Percentiles rank a stretch among this genome's conserved stretches.
Conservation (phyloP, 2,329 filamentous ascomycete genomes). For the Cladorrhinum sp. region DNA sequence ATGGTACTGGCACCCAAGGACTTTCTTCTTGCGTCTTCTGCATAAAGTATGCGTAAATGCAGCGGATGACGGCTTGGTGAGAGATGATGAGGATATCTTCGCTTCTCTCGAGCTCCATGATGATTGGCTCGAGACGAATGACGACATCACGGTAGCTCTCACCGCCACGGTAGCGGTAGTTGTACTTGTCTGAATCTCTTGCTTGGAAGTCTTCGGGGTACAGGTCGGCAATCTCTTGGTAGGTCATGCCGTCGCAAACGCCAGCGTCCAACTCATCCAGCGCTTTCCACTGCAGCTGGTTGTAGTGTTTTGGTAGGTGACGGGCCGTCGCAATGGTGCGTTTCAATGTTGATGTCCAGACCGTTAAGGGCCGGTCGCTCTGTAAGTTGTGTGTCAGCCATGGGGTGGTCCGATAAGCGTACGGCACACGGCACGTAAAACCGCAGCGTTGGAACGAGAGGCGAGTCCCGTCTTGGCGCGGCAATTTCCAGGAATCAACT, state of each 20-base stretch:
- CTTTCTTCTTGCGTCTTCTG: constrained; percentile 89
- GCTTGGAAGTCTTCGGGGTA: constrained; percentile 95
- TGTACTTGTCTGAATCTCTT: constrained; percentile 98
- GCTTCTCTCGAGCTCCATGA: constrained; percentile 95
- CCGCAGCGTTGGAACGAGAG: not conserved
- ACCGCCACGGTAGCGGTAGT: constrained; percentile 95
- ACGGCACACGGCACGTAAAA: constrained; percentile 6
- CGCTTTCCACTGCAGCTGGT: constrained; percentile 98
- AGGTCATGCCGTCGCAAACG: constrained; percentile 94
- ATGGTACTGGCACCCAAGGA: constrained; percentile 97
- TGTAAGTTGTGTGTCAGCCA: constrained; percentile 33
- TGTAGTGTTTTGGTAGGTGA: constrained; percentile 75
- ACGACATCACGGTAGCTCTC: constrained; percentile 96
- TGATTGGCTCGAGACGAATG: constrained; percentile 95
- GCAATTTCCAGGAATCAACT: constrained; percentile 31
- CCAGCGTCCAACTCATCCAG: constrained; percentile 95
- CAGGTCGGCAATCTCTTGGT: constrained; percentile 85
- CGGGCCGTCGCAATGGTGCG: constrained; percentile 90
- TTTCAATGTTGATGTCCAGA: constrained; percentile 63
- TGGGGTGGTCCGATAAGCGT: not conserved
- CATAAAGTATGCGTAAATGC: constrained; percentile 99
- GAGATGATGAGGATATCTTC: constrained; percentile 98
- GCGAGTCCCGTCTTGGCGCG: constrained; percentile 20
- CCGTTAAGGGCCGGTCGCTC: constrained; percentile 59
- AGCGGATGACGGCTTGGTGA: constrained; percentile 92